Conservation (phyloP, 1,284 basidiomycete species). For the Rhodotorula glutinis region DNA sequence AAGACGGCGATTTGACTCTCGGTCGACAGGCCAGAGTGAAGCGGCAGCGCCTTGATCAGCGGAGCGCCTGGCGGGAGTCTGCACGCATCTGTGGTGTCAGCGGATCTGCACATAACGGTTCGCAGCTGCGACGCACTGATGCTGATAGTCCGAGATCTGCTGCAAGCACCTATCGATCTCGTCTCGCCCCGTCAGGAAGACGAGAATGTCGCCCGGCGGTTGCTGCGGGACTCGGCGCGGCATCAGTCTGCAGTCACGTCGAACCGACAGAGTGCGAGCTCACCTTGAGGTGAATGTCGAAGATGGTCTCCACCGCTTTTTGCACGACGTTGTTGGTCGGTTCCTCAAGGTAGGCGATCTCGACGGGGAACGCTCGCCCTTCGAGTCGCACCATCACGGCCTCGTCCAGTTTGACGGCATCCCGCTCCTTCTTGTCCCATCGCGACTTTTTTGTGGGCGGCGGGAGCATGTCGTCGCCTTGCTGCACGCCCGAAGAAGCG, state of each 20-base stretch:
- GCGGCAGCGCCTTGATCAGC: conserved; percentile 60
- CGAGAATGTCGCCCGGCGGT: conserved; percentile 52
- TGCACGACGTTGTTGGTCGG: conserved; percentile 48
- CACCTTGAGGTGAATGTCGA: conserved; percentile 59
- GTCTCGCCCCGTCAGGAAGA: conserved; percentile 50
- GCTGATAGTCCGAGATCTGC: conserved; percentile 70
- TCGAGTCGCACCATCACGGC: conserved; percentile 48
- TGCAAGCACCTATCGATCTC: conserved; percentile 72
- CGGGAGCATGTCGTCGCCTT: conserved; percentile 48
- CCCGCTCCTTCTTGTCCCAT: conserved; percentile 24
- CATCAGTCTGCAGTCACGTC: not conserved
- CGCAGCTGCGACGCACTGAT: conserved; percentile 63
- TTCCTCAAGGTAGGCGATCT: conserved; percentile 48
- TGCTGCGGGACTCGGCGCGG: conserved; percentile 36
- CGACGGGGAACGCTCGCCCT: conserved; percentile 49
- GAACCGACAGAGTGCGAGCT: conserved; percentile 14
- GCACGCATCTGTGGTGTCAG: too few species aligned
- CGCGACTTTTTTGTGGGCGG: conserved; percentile 20
- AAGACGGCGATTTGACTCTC: conserved; percentile 86
- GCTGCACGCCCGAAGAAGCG: conserved; percentile 12
- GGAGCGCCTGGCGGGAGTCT: conserved; percentile 62
- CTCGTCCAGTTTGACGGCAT: conserved; percentile 25
- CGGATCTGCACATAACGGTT: too few species aligned
- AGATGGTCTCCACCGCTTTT: conserved; percentile 48
- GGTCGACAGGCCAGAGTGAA: conserved; percentile 82